phyloP scores from a whole-genome alignment of 2,329 filamentous ascomycete genomes.

The Neonectria faginata region DNA sequence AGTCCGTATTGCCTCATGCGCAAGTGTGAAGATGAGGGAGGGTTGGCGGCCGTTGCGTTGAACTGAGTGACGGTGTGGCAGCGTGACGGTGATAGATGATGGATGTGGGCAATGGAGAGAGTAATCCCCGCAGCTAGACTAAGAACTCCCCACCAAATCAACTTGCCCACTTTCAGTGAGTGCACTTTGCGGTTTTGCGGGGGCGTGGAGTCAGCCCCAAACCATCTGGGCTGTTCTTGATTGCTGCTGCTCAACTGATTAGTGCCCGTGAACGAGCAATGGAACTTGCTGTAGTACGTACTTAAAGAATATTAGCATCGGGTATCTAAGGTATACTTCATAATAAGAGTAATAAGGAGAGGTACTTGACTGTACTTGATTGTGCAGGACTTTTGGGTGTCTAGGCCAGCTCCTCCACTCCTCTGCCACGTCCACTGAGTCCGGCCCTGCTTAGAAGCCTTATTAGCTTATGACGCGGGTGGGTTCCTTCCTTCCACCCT shows the following conservation, averaged over 20 bases:
- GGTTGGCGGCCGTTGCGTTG: neutral
- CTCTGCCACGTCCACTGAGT: no score
- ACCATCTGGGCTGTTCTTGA: neutral
- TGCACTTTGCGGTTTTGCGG: constrained; percentile 3
- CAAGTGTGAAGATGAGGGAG: neutral
- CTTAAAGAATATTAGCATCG: no score
- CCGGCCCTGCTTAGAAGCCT: neutral
- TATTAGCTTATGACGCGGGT: constrained; percentile 26
- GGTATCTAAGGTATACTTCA: neutral
- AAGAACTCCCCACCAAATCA: neutral
- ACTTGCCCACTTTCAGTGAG: constrained; percentile 1
- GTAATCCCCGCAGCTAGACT: neutral
- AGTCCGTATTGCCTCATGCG: neutral
- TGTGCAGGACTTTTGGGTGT: neutral
- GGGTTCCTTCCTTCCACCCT: constrained; percentile 13
- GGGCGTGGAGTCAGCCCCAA: constrained; percentile 7
- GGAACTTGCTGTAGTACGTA: neutral
- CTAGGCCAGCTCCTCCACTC: no score
- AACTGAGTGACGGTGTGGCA: constrained; percentile 4
- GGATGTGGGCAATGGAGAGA: neutral
- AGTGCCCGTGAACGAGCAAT: constrained; percentile 2
- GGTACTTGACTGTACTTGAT: neutral
- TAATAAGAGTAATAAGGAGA: constrained; percentile 2
- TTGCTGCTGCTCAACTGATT: neutral
- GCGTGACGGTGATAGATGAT: neutral